Evolutionary conservation across 768 basidiomycete species (phyloP).

Genomic region (Chalciporus sphaerocephalus): DNA sequence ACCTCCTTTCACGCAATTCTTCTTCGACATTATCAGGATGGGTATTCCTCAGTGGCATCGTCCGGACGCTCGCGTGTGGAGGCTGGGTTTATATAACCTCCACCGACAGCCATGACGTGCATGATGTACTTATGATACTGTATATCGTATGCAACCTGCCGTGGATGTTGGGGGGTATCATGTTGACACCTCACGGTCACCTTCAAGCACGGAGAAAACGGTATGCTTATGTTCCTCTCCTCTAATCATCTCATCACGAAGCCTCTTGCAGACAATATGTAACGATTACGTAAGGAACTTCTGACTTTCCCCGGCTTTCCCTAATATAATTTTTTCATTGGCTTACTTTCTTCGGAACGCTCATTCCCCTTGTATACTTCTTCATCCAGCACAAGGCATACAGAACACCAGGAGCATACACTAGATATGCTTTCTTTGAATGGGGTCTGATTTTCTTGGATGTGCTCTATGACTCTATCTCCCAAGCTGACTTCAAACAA

Average conservation of each 20-base stretch:
- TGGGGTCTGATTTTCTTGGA: conserved; percentile 79
- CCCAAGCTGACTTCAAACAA: conserved; percentile 54
- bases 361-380: conserved; percentile 76
- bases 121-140: conserved; percentile 84
- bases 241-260: not conserved
- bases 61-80: conserved; percentile 78
- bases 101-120: conserved; percentile 74
- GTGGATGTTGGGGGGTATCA: conserved; percentile 78
- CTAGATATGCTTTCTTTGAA: conserved; percentile 80
- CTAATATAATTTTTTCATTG: conserved; percentile 10
- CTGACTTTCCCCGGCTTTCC: not conserved
- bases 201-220: conserved; percentile 45
- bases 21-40: conserved; percentile 44
- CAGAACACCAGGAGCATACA: conserved; percentile 81
- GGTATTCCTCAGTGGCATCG: conserved; percentile 57
- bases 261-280: conserved; percentile 43
- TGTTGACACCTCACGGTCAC: conserved; percentile 45
- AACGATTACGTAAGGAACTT: conserved; percentile 40
- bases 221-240: conserved; percentile 34
- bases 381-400: conserved; percentile 85
- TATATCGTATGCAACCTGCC: conserved; percentile 84
- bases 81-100: conserved; percentile 93
- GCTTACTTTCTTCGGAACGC: conserved; percentile 64
- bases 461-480: conserved; percentile 66
- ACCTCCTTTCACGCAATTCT: conserved; percentile 48